A percentile compares a stretch with the other conserved stretches of the same genome.
phyloP scores from a whole-genome alignment of 805 yeast genomes.

The Kluyveromyces siamensis region DNA sequence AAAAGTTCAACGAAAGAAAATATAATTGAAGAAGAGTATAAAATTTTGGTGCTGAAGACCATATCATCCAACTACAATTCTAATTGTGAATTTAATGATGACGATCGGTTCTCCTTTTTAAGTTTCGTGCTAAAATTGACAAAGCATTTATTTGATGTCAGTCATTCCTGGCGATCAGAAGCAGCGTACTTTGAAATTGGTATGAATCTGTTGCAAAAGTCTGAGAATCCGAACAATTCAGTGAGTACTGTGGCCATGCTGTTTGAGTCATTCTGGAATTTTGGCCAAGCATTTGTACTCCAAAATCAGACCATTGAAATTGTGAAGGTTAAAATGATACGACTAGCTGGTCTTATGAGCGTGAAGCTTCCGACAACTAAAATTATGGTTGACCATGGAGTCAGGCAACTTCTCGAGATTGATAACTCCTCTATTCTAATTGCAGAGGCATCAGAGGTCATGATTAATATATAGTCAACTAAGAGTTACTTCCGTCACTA shows the following conservation, averaged over 20 bases:
- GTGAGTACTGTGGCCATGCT: constrained; percentile 5
- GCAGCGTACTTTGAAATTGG: constrained; percentile 37
- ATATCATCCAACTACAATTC: constrained; percentile 16
- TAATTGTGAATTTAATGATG: constrained; percentile 10
- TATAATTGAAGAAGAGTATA: constrained; percentile 41
- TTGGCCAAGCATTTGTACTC: constrained; percentile 26
- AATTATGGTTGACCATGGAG: constrained; percentile 13
- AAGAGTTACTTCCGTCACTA: not conserved
- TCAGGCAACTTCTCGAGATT: constrained; percentile 20
- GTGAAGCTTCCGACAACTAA: constrained; percentile 9
- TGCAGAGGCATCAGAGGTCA: constrained; percentile 25
- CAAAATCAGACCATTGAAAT: constrained; percentile 41
- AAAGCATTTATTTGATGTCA: constrained; percentile 21
- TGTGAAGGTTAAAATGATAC: constrained; percentile 44
- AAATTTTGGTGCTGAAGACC: constrained; percentile 30
- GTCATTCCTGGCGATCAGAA: constrained; percentile 54
- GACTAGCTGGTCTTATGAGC: constrained; percentile 27
- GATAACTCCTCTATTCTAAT: constrained; percentile 43
- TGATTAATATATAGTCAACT: constrained; percentile 1
- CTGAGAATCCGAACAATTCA: not conserved
- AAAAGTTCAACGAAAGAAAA: constrained; percentile 34
- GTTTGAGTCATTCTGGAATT: constrained; percentile 17
- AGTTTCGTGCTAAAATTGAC: constrained; percentile 25
- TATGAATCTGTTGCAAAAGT: constrained; percentile 10
- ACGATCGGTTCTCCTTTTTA: constrained; percentile 8